Evolutionary conservation across 345 rosid species (phyloP).

Genomic region (Corchorus capsularis): DNA sequence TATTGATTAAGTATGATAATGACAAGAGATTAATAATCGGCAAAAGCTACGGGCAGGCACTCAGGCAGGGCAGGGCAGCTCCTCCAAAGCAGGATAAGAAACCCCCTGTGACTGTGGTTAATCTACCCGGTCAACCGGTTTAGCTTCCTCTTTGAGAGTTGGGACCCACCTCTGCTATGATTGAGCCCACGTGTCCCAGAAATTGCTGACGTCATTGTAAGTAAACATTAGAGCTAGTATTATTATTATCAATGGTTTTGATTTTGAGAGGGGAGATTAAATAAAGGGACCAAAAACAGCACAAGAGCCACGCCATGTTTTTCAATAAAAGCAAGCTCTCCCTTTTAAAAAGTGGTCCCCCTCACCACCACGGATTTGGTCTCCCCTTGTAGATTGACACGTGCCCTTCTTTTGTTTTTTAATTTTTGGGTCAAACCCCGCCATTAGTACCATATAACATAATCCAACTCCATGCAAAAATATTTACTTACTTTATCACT

Average conservation of each 20-base stretch:
- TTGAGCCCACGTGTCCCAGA: slow-evolving; percentile 42
- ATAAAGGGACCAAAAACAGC: slow-evolving; percentile 24
- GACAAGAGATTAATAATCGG: background rate
- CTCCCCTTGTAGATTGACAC: slow-evolving; percentile 21
- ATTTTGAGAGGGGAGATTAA: background rate
- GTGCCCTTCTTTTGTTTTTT: slow-evolving; percentile 12
- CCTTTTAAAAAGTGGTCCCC: slow-evolving; percentile 21
- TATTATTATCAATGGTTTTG: slow-evolving; percentile 4
- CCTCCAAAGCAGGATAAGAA: background rate
- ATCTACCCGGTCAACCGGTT: slow-evolving; percentile 25
- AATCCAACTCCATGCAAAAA: slow-evolving; percentile 36
- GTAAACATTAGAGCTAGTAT: background rate
- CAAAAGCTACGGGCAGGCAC: too few relatives aligned
- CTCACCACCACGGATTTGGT: background rate
- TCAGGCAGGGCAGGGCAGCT: background rate
- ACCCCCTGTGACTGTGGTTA: background rate
- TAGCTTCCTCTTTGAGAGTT: background rate
- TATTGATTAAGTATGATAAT: slow-evolving; percentile 5
- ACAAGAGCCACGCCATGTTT: slow-evolving; percentile 43
- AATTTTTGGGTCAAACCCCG: slow-evolving; percentile 30
- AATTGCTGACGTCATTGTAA: slow-evolving; percentile 17
- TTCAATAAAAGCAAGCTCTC: slow-evolving; percentile 26
- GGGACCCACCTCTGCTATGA: slow-evolving; percentile 33
- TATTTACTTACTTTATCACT: slow-evolving; percentile 24
- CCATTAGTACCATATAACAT: slow-evolving; percentile 22